phyloP scores from a whole-genome alignment of 2,329 filamentous ascomycete species.

The Anisogramma anomala region DNA sequence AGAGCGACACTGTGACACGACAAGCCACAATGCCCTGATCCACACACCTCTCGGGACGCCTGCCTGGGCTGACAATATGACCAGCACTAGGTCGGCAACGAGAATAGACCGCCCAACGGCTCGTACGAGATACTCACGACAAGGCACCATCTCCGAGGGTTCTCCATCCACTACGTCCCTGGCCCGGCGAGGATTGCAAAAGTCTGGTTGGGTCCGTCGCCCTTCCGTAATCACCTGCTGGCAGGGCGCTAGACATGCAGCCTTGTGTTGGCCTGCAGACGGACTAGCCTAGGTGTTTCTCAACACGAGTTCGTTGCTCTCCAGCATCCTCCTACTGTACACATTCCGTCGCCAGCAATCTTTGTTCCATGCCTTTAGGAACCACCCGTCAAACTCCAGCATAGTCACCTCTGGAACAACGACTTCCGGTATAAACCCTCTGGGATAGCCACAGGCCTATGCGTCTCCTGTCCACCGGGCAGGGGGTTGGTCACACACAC shows the following conservation, averaged over 20 bases:
- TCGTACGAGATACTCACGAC: background rate
- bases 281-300: constrained; percentile 3
- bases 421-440: too few relatives aligned
- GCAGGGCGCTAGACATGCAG: constrained; percentile 1
- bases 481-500: background rate
- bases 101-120: background rate
- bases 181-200: too few relatives aligned
- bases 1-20: constrained; percentile 3
- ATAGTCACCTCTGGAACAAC: too few relatives aligned
- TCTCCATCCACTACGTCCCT: background rate
- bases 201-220: background rate
- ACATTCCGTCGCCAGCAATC: too few relatives aligned
- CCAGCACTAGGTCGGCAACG: background rate
- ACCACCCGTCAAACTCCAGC: too few relatives aligned
- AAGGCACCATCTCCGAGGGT: background rate
- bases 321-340: too few relatives aligned
- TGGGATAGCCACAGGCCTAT: background rate
- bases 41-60: background rate
- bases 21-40: background rate
- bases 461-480: too few relatives aligned
- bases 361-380: too few relatives aligned
- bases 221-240: constrained; percentile 1
- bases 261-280: constrained; percentile 9
- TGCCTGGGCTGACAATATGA: background rate
- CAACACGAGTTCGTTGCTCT: constrained; percentile 11